These are phyloP conservation scores for Collybiopsis luxurians DNA, from an alignment of 768 basidiomycete species.

Conservation along the genomic window DNA sequence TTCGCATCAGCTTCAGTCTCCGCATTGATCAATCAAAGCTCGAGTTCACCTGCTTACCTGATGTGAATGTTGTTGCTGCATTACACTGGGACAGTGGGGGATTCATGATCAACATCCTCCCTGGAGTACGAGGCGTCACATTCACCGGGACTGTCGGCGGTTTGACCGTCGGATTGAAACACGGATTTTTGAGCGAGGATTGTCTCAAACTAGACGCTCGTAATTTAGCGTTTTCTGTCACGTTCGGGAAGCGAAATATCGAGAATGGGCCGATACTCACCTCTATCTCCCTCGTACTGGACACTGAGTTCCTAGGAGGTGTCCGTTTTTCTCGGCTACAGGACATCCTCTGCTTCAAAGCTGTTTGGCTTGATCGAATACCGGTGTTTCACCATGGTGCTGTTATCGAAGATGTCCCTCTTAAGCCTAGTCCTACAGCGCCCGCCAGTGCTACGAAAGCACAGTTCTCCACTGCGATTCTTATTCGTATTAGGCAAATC, in stretches of 20 bases:
- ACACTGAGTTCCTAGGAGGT: slow-evolving; percentile 79
- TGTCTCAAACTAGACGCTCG: slow-evolving; percentile 78
- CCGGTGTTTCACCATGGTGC: slow-evolving; percentile 52
- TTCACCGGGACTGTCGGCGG: slow-evolving; percentile 83
- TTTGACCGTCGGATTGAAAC: slow-evolving; percentile 76
- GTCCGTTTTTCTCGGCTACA: slow-evolving; percentile 85
- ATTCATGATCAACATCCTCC: slow-evolving; percentile 76
- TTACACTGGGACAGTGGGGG: slow-evolving; percentile 95
- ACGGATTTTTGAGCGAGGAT: slow-evolving; percentile 82
- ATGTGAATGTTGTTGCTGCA: slow-evolving; percentile 88
- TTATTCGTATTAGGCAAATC: slow-evolving; percentile 72
- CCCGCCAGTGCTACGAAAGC: slow-evolving; percentile 25
- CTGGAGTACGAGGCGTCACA: slow-evolving; percentile 66
- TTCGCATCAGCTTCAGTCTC: slow-evolving; percentile 82
- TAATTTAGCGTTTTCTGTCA: slow-evolving; percentile 76
- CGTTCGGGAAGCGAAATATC: slow-evolving; percentile 54
- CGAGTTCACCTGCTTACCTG: slow-evolving; percentile 84
- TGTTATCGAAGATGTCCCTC: slow-evolving; percentile 19
- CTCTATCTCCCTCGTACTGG: slow-evolving; percentile 73
- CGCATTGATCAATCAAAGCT: slow-evolving; percentile 90
- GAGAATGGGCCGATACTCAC: slow-evolving; percentile 34
- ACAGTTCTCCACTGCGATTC: slow-evolving; percentile 56
- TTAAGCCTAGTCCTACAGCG: slow-evolving; percentile 17
- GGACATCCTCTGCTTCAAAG: slow-evolving; percentile 92
- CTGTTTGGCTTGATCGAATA: slow-evolving; percentile 89